Evolutionary conservation across 257 asterid genomes (phyloP).

Genomic region (Solanum pennellii): DNA sequence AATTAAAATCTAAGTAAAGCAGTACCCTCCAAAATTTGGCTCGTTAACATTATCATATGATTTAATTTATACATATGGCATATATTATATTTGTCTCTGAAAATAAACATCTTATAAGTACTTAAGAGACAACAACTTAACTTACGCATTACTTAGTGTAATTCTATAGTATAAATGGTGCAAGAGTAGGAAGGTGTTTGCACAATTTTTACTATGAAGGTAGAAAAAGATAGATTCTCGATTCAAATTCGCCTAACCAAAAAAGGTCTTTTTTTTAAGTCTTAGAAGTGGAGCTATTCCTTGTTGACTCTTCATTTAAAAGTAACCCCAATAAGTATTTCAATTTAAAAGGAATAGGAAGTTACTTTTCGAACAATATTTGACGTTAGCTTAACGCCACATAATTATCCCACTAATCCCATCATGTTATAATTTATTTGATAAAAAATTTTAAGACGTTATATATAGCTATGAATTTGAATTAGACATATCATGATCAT

Average conservation of each 20-base stretch:
- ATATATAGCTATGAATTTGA: no score
- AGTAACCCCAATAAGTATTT: background rate
- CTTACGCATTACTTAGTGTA: no score
- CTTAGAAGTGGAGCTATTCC: background rate
- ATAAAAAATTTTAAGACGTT: background rate
- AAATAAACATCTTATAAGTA: background rate
- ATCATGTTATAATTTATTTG: background rate
- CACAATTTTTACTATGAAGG: no score
- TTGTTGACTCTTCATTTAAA: background rate
- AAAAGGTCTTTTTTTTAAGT: background rate
- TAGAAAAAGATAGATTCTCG: background rate
- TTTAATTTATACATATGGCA: background rate
- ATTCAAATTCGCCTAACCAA: accelerated
- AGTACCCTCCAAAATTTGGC: background rate
- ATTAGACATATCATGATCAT: no score
- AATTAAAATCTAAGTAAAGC: background rate
- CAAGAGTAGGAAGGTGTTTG: no score
- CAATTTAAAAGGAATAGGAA: background rate
- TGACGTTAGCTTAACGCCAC: background rate
- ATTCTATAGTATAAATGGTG: no score
- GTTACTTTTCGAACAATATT: background rate
- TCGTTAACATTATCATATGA: background rate
- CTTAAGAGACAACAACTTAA: no score
- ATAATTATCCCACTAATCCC: background rate
- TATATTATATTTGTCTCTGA: background rate